Evolutionary conservation across 2,329 filamentous ascomycete species (phyloP).

Genomic region (Onygenales sp.): DNA sequence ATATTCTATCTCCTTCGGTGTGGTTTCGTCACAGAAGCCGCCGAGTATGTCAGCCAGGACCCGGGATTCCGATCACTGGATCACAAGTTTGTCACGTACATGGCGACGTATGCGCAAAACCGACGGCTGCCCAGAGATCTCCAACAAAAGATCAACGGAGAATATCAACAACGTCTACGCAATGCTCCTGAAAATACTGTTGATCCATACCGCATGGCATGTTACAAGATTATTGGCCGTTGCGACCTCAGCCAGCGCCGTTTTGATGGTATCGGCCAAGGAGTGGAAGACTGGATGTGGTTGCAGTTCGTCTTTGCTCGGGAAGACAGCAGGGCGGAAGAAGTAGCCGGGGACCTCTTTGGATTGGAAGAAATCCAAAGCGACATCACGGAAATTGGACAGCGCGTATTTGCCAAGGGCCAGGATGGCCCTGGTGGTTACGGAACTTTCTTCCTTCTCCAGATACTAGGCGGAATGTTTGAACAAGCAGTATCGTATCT

Average conservation of each 20-base stretch:
- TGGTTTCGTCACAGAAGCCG: constrained; percentile 74
- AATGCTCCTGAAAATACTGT: constrained; percentile 79
- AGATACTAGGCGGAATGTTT: constrained; percentile 83
- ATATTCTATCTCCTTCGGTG: constrained; percentile 85
- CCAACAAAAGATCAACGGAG: constrained; percentile 78
- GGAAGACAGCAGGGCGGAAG: constrained; percentile 52
- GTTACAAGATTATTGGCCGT: constrained; percentile 92
- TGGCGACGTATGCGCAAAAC: constrained; percentile 74
- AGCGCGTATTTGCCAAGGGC: constrained; percentile 79
- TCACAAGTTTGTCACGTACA: constrained; percentile 78
- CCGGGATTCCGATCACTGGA: constrained; percentile 82
- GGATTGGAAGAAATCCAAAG: constrained; percentile 61
- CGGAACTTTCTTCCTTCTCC: constrained; percentile 87
- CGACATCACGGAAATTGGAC: constrained; percentile 78
- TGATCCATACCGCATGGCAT: constrained; percentile 92
- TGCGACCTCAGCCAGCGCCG: constrained; percentile 51
- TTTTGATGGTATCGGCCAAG: constrained; percentile 49
- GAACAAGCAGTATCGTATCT: constrained; percentile 88
- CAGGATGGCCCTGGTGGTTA: constrained; percentile 70
- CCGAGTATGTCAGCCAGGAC: constrained; percentile 73
- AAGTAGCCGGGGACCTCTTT: constrained; percentile 53
- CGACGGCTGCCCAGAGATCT: constrained; percentile 67
- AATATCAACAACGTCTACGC: constrained; percentile 76
- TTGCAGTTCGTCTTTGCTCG: constrained; percentile 54
- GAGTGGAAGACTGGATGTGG: constrained; percentile 60